Evolutionary conservation across 139 green algal species (phyloP), one percentile per base, ranked within the genome.

Genomic region (Limnomonas spitsbergensis): DNA sequence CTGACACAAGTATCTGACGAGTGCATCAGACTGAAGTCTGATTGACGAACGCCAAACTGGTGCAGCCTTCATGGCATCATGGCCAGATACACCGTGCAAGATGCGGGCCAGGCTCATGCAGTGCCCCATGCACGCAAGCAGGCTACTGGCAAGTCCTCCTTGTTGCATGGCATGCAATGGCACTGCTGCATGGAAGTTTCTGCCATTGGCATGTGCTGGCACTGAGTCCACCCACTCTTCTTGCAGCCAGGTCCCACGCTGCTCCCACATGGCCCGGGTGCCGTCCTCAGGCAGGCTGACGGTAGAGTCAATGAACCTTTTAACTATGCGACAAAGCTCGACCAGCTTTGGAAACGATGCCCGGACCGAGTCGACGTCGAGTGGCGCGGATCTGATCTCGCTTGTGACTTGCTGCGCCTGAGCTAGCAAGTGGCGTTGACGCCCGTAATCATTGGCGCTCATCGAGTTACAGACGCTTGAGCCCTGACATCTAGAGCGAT

Each of bases 241-340:
- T 34, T 53, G 34, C 35, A 75, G 36, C 69, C 69, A 75, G 24
- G 29, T 6, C 31, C 69, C 69, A 36, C 69, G 34, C 35, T 75
- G 69, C 35, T 75, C 69, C 69, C 69, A 75, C 69, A 75, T 75
- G 7, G 69, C 69, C 4, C 69, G 69, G 24, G 69, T 75, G 9
- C 9, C 69, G 6, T 52, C 69, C 31, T 40, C 61, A 36, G 61
- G 31, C 9, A 75, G 29, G 9, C 26, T 34, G 24, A 24, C 35
- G 31, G 36, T 53, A 6, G 69, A 40, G 31, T 75, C 69, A 9
- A 53, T 20, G 9, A 75, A 52, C 32, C 69, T 29, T n/a, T 75
- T 75, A 24, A 34, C 20, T 24, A 75, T 29, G 32, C 69, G 69
- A 34, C n/a, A 29, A 24, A 75, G 32, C 37, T 75, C 69, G 24